Evolutionary conservation across 2,329 filamentous ascomycete species (phyloP), one percentile per base, ranked within the genome.

Genomic region (Tothia fuscella): DNA sequence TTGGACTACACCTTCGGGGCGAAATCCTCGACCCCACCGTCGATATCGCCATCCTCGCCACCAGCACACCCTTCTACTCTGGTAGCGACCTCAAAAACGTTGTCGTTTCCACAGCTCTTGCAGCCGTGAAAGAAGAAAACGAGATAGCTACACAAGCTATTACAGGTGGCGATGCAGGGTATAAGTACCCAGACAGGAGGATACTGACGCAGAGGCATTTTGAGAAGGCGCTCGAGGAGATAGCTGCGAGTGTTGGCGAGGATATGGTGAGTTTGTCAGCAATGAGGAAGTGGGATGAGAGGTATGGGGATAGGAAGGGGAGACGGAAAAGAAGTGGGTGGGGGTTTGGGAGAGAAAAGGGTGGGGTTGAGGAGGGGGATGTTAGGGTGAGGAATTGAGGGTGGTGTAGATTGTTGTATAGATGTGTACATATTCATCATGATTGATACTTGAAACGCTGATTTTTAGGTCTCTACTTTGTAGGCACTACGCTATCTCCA

Each of bases 261-360:
- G 88, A 98, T 54, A 96, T 95, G 89, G 71, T 76, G 37, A 85
- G 78, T 24, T 66, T 98, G 47, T 76, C 77, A 49, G 83, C 84
- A 10, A 94, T 98, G 53, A 75, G 85, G 52, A 93, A 93, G 62
- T 98, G 96, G 55, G 91, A 98, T 56, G 85, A 94, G 63, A 82
- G 89, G 58, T 98, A 88, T 58, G 89, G 91, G 20, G 87, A 94
- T 56, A 74, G 80, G 26, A 80, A 76, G 54, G 75, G 72, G 2
- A 73, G 74, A 50, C 72, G 75, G 55, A 76, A 74, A 56, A 78
- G 74, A 59, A 76, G 59, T 20, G 63, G 64, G 1, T 71, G 67
- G 58, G 72, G 72, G 3, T 75, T 75, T 51, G 60, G 60, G 2
- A n/a, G n/a, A n/a, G n/a, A n/a, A n/a, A 50, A 47, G 16, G 53